Conservation (phyloP, 2,329 filamentous ascomycete genomes). For the Stagonosporopsis cucurbitacearum region DNA sequence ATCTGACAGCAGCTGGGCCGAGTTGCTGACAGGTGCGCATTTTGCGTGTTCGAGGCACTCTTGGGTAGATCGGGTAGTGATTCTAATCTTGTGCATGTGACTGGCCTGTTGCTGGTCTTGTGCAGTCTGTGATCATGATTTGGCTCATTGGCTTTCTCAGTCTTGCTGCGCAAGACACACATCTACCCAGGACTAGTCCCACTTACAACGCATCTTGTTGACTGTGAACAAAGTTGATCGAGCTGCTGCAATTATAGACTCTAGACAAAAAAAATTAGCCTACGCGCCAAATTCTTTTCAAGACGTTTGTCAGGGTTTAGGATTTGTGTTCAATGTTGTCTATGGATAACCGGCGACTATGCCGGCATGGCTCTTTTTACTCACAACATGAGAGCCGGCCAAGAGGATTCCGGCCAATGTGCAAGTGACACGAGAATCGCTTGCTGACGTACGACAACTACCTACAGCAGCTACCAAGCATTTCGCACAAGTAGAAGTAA, state of each 20-base stretch:
- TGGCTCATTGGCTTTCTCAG: not conserved
- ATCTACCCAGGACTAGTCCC: not conserved
- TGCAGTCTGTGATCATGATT: not conserved
- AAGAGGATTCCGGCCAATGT: not conserved
- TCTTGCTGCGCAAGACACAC: not conserved
- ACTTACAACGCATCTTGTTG: no score
- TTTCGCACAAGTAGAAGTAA: slow-evolving; percentile 16
- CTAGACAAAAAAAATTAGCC: no score
- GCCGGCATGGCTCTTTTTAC: no score
- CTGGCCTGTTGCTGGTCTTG: not conserved
- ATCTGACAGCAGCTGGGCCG: slow-evolving; percentile 2
- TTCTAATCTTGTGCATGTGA: not conserved
- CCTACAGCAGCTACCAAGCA: not conserved
- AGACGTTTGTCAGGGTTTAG: no score
- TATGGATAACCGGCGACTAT: no score
- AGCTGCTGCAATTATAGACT: no score
- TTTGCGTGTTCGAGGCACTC: not conserved
- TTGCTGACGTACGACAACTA: not conserved
- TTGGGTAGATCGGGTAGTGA: no score
- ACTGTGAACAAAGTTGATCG: no score
- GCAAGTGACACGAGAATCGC: not conserved
- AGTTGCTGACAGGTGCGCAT: not conserved
- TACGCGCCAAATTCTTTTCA: no score
- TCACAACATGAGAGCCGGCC: not conserved
- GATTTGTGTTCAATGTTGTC: no score